Conservation (phyloP, 164 flowering plant species). For the Magnolia sinica region DNA sequence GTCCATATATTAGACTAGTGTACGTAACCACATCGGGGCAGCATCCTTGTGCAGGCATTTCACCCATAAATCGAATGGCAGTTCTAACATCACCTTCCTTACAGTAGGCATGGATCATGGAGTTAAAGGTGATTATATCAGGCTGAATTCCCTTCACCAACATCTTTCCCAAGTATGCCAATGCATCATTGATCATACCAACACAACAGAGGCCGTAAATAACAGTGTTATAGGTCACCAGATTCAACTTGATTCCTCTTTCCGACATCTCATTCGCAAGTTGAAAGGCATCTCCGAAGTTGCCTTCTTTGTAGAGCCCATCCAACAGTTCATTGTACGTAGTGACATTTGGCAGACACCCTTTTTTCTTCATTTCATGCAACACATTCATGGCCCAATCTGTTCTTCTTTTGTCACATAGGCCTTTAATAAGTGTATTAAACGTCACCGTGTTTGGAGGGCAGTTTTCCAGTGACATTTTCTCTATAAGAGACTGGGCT, state of each 20-base stretch:
- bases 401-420: slow-evolving; percentile 49
- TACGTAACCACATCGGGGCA: slow-evolving; percentile 52
- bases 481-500: slow-evolving; percentile 54
- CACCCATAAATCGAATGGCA: slow-evolving; percentile 46
- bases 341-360: slow-evolving; percentile 48
- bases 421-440: slow-evolving; percentile 58
- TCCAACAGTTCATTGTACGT: slow-evolving; percentile 71
- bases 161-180: slow-evolving; percentile 59
- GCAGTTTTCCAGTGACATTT: slow-evolving; percentile 51
- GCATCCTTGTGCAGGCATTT: slow-evolving; percentile 30
- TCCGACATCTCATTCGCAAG: slow-evolving; percentile 50
- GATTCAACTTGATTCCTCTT: slow-evolving; percentile 36
- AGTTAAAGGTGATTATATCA: slow-evolving; percentile 57
- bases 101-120: slow-evolving; percentile 56
- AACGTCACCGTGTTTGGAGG: slow-evolving; percentile 67
- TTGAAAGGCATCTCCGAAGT: slow-evolving; percentile 34
- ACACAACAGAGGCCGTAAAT: slow-evolving; percentile 46
- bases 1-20: slow-evolving; percentile 59
- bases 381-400: slow-evolving; percentile 56
- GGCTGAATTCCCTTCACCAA: slow-evolving; percentile 52
- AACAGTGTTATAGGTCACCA: slow-evolving; percentile 63
- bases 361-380: slow-evolving; percentile 48
- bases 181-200: slow-evolving; percentile 41
- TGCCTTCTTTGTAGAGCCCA: slow-evolving; percentile 48
- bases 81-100: slow-evolving; percentile 43